A percentile compares a stretch with the other conserved stretches of the same genome.
Evolutionary conservation across 257 asterid genomes (phyloP).

Genomic region (Nicotiana tabacum): DNA sequence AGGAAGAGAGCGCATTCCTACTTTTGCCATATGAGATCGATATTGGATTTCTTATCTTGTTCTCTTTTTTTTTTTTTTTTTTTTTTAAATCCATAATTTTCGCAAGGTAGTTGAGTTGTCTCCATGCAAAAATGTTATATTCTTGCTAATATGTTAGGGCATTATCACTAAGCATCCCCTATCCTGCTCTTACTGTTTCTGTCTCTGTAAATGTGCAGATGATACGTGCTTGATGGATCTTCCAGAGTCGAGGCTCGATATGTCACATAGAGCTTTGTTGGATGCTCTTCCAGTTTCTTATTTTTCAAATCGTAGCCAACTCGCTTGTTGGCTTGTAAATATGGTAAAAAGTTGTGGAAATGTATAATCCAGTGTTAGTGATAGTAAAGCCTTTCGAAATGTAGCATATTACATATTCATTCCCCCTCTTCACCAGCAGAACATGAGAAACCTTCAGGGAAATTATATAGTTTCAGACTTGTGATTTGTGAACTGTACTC

Average conservation of each 20-base stretch:
- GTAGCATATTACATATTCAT: neutral
- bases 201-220: conserved; percentile 42
- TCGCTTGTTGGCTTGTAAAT: conserved; percentile 2
- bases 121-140: neutral
- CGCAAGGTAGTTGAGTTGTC: neutral
- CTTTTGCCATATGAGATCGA: neutral
- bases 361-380: neutral
- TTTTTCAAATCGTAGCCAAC: neutral
- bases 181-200: neutral
- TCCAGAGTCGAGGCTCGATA: neutral
- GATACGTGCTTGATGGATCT: conserved; percentile 46
- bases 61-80: no score
- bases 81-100: no score
- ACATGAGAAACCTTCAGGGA: neutral
- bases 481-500: neutral
- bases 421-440: neutral
- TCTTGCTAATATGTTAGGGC: neutral
- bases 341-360: neutral
- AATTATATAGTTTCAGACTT: neutral
- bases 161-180: neutral
- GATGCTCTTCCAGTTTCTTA: neutral
- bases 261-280: neutral
- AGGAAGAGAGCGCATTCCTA: neutral
- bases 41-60: neutral
- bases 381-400: neutral